Evolutionary conservation across 2,329 filamentous ascomycete species (phyloP), one percentile per base, ranked within the genome.

Genomic region (Myriosclerotinia curreyana): DNA sequence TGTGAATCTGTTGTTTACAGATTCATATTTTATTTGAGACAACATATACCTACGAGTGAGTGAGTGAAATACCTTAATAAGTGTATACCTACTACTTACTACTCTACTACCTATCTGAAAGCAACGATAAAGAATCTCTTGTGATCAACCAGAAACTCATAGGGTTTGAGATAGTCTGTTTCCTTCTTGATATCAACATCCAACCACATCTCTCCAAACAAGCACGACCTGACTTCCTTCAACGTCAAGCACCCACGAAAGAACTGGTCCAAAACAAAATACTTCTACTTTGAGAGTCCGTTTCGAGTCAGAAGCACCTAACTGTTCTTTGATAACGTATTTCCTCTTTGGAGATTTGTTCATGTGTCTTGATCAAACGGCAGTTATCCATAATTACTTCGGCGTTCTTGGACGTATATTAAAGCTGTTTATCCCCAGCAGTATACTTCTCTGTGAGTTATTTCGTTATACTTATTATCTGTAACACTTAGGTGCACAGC

Each of bases 401-500:
- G 31, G 31, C 28, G 25, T 20, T 48, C 55, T 59, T 54, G n/a
- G 36, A 49, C 36, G 40, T 52, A 46, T 53, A 58, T 59, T 36
- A 59, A 48, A 34, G 25, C 34, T 25, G 12, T 55, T 20, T 11
- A 25, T 53, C 31, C 49, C 15, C 48, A 52, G 54, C 36, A 28
- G 20, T 22, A 20, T 15, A 40, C 22, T 38, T 49, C 22, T 20
- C 20, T 36, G 54, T 60, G 34, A 53, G 34, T 51, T 49, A 4
- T 25, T 42, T 7, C 20, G 12, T 34, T 52, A 34, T 55, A 42
- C 52, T 31, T 56, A 56, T 34, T 22, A 31, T 38, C 22, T 28
- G 20, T 34, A 15, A 49, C 22, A 64, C 62, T 59, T 49, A 46
- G 50, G 28, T 28, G 28, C 62, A 46, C 63, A 78, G 28, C 20